phyloP scores from a whole-genome alignment of 768 basidiomycete species.

The Tylopilus sp. region DNA sequence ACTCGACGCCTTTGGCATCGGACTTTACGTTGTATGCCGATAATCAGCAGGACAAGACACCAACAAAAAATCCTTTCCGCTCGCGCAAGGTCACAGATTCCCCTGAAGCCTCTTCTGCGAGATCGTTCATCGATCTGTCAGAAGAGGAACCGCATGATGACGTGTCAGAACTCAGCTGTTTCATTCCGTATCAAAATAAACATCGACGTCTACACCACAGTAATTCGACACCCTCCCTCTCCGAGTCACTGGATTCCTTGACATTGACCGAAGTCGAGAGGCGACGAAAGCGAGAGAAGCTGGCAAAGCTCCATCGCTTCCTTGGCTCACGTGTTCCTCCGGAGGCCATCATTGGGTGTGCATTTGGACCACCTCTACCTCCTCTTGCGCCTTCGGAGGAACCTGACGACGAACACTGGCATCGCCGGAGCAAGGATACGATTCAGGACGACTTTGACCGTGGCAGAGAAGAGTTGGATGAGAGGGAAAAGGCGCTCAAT shows the following conservation, averaged over 20 bases:
- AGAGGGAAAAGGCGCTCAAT: slow-evolving; percentile 73
- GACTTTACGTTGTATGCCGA: slow-evolving; percentile 33
- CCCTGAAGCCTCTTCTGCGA: slow-evolving; percentile 28
- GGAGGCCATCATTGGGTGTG: slow-evolving; percentile 58
- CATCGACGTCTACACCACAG: slow-evolving; percentile 29
- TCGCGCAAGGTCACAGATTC: slow-evolving; percentile 12
- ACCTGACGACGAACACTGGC: slow-evolving; percentile 37
- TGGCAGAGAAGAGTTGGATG: slow-evolving; percentile 65
- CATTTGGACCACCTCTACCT: slow-evolving; percentile 29
- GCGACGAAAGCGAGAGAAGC: slow-evolving; percentile 66
- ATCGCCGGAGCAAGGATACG: slow-evolving; percentile 46
- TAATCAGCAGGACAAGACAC: slow-evolving; percentile 2
- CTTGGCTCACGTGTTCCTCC: slow-evolving; percentile 78
- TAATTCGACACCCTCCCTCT: slow-evolving; percentile 44
- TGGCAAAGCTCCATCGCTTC: slow-evolving; percentile 82
- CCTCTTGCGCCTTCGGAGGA: slow-evolving; percentile 30
- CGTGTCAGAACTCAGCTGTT: slow-evolving; percentile 28
- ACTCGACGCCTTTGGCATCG: slow-evolving; percentile 54
- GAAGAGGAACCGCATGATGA: slow-evolving; percentile 50
- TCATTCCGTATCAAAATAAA: slow-evolving; percentile 26
- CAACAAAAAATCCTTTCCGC: slow-evolving; percentile 2
- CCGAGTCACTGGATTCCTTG: slow-evolving; percentile 48
- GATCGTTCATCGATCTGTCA: slow-evolving; percentile 61
- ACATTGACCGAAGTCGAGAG: slow-evolving; percentile 59
- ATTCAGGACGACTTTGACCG: slow-evolving; percentile 55